These are phyloP conservation scores for Podila minutissima DNA, from an alignment of 192 early-diverging fungal genomes.

Conservation along the genomic window DNA sequence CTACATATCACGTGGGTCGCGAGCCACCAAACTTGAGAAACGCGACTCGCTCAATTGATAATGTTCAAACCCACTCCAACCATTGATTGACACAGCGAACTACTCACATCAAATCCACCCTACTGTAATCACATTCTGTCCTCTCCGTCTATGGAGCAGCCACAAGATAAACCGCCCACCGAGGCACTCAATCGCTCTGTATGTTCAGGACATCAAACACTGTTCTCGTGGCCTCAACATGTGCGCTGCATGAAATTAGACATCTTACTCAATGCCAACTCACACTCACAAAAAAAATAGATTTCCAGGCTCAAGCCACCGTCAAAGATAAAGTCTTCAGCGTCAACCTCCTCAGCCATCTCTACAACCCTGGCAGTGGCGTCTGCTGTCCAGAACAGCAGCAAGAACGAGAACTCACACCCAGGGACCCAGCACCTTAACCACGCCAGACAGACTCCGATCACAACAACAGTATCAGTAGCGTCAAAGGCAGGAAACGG, in stretches of 20 bases:
- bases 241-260: neutral
- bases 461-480: neutral
- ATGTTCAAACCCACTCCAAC: too few relatives aligned
- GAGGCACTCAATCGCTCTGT: conserved; percentile 1
- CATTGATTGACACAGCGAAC: too few relatives aligned
- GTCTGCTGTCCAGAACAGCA: neutral
- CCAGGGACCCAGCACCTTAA: neutral
- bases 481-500: neutral
- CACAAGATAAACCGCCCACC: neutral
- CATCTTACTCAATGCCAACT: neutral
- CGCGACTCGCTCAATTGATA: too few relatives aligned
- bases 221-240: neutral
- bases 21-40: too few relatives aligned
- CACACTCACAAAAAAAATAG: neutral
- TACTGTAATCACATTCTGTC: too few relatives aligned
- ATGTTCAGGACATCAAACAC: too few relatives aligned
- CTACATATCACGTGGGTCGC: too few relatives aligned
- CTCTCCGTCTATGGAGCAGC: neutral
- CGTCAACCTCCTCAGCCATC: neutral
- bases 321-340: conserved; percentile 1
- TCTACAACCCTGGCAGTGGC: neutral
- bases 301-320: neutral
- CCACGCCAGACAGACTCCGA: too few relatives aligned
- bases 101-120: too few relatives aligned
- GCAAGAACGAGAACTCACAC: neutral